Percentiles rank a stretch among this genome's conserved stretches.
Evolutionary conservation across 78 protist species (phyloP).

Genomic region (Guillardia theta): DNA sequence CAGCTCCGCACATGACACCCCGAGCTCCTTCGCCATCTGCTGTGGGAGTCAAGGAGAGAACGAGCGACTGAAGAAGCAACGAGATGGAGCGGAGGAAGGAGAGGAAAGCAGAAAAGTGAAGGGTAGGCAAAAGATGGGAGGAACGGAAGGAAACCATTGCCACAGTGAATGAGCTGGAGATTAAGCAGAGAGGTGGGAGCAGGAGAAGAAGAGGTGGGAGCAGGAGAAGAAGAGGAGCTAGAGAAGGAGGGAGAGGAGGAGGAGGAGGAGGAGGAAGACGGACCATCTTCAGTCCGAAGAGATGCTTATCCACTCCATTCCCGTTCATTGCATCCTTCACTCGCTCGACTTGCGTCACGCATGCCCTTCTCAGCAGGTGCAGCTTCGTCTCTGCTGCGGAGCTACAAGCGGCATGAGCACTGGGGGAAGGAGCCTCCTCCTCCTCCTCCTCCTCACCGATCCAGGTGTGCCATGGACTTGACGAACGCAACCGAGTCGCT

Average conservation of each 20-base stretch:
- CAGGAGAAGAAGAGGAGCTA: neutral
- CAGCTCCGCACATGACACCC: too few relatives aligned
- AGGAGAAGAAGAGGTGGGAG: neutral
- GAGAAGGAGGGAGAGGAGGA: neutral
- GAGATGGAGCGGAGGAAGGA: too few relatives aligned
- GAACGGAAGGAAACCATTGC: too few relatives aligned
- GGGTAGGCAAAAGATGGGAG: too few relatives aligned
- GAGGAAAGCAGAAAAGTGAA: too few relatives aligned
- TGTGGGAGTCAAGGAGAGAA: too few relatives aligned
- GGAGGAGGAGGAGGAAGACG: neutral
- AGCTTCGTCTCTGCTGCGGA: neutral
- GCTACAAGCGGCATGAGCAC: too few relatives aligned
- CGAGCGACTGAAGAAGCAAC: too few relatives aligned
- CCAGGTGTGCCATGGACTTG: conserved; percentile 14
- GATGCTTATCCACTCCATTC: neutral
- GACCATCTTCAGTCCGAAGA: neutral
- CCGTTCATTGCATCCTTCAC: conserved; percentile 14
- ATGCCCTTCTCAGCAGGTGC: neutral
- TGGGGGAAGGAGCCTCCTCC: too few relatives aligned
- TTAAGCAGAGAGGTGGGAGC: too few relatives aligned
- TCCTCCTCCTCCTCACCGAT: too few relatives aligned
- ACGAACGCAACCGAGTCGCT: neutral
- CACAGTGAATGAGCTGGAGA: too few relatives aligned
- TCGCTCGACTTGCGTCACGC: neutral
- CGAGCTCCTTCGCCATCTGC: neutral